Percentiles rank a stretch among this genome's conserved stretches.
Evolutionary conservation across 192 early-diverging fungal genomes (phyloP).

Genomic region (Rhizoclosmatium sp.): DNA sequence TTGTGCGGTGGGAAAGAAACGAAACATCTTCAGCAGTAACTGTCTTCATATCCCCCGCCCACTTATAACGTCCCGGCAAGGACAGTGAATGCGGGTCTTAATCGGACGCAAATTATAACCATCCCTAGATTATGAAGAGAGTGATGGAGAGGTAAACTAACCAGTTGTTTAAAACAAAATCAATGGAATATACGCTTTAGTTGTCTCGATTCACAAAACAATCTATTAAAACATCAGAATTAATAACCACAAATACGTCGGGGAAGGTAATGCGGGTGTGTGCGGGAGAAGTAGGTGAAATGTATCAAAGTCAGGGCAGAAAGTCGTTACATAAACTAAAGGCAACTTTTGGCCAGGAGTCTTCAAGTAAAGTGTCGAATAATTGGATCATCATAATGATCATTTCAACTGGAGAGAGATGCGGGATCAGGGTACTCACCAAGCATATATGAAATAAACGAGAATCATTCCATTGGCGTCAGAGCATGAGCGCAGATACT

Average conservation of each 20-base stretch:
- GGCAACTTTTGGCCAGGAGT: too few species aligned
- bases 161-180: neutral
- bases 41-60: constrained; percentile 25
- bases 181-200: too few species aligned
- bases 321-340: too few species aligned
- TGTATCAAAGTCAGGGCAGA: too few species aligned
- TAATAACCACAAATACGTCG: neutral
- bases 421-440: neutral
- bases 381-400: too few species aligned
- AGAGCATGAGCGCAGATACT: too few species aligned
- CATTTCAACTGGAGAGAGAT: too few species aligned
- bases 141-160: neutral
- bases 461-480: too few species aligned
- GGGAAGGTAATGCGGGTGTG: too few species aligned
- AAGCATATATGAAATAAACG: neutral
- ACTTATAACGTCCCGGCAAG: constrained; percentile 30
- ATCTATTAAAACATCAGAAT: neutral
- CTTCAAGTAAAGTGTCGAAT: too few species aligned
- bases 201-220: too few species aligned
- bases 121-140: constrained; percentile 8
- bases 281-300: too few species aligned
- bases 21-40: constrained; percentile 24
- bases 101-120: constrained; percentile 40
- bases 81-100: constrained; percentile 24
- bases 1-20: neutral